phyloP scores from a whole-genome alignment of 2,329 filamentous ascomycete genomes.

The Thelonectria blattea region DNA sequence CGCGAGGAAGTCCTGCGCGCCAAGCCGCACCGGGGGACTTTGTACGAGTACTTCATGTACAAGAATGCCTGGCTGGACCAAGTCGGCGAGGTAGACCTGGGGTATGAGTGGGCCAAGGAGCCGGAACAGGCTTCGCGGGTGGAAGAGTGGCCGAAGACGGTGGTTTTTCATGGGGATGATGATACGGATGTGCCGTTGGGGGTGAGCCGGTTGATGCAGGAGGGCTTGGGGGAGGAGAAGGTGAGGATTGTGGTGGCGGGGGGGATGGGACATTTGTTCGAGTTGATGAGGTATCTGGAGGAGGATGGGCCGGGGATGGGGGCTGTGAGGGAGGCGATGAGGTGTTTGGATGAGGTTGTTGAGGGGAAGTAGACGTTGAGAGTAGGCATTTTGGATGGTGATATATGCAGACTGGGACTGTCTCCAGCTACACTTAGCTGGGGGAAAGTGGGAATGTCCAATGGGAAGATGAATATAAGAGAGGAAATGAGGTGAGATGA shows the following conservation, averaged over 20 bases:
- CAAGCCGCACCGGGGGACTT: constrained; percentile 21
- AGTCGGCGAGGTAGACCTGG: constrained; percentile 40
- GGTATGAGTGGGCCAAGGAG: constrained; percentile 40
- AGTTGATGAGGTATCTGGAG: constrained; percentile 40
- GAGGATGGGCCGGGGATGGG: constrained; percentile 39
- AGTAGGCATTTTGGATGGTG: no score
- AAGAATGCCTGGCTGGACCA: constrained; percentile 39
- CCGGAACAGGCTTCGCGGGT: constrained; percentile 18
- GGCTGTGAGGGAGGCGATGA: constrained; percentile 34
- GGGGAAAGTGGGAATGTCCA: no score
- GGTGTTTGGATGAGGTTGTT: constrained; percentile 34
- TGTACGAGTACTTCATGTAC: constrained; percentile 45
- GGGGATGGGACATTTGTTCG: constrained; percentile 40
- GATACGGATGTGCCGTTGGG: constrained; percentile 40
- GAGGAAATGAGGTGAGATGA: no score
- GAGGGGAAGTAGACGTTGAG: neutral
- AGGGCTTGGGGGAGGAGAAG: constrained; percentile 35
- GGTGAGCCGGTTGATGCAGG: constrained; percentile 38
- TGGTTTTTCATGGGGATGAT: constrained; percentile 43
- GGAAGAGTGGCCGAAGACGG: constrained; percentile 41
- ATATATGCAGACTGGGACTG: no score
- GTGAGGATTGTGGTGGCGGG: constrained; percentile 37
- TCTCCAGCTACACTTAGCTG: no score
- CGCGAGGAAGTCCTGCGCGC: neutral
- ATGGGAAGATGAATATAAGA: no score